phyloP scores from a whole-genome alignment of 441 rosid species.

The Mallotus japonicus region DNA sequence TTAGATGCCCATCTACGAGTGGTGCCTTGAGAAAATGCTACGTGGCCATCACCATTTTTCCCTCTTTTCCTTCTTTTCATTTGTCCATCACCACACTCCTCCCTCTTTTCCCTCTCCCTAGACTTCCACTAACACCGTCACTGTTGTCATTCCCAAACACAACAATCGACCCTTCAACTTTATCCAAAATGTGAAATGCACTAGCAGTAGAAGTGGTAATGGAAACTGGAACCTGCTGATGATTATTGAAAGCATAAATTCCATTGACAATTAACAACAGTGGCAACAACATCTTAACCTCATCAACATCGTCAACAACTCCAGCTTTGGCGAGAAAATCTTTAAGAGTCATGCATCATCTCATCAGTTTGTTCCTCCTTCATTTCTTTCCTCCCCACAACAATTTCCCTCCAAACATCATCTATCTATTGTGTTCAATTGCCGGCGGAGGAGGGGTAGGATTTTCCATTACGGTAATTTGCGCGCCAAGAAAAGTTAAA shows the following conservation, averaged over 20 bases:
- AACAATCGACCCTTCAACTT: slow-evolving; percentile 48
- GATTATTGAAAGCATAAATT: slow-evolving; percentile 42
- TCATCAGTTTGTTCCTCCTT: slow-evolving; percentile 70
- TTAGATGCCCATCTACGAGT: too few species aligned
- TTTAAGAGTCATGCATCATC: slow-evolving; percentile 88
- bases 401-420: slow-evolving; percentile 79
- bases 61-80: too few species aligned
- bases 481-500: slow-evolving; percentile 50
- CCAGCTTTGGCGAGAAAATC: slow-evolving; percentile 80
- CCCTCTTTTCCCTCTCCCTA: slow-evolving; percentile 62
- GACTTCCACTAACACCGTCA: slow-evolving; percentile 27
- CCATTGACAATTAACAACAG: slow-evolving; percentile 36
- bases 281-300: slow-evolving; percentile 45
- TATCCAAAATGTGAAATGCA: slow-evolving; percentile 43
- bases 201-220: slow-evolving; percentile 23
- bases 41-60: too few species aligned
- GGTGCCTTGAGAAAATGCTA: too few species aligned
- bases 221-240: neutral
- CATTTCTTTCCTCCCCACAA: slow-evolving; percentile 55
- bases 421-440: slow-evolving; percentile 37
- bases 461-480: slow-evolving; percentile 40
- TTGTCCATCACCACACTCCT: slow-evolving; percentile 50
- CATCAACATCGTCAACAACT: slow-evolving; percentile 44
- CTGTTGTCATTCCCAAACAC: slow-evolving; percentile 44
- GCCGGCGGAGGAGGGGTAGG: slow-evolving; percentile 18